These are phyloP conservation scores for Yarrowia sp. DNA, from an alignment of 805 yeast species.

Conservation along the genomic window DNA sequence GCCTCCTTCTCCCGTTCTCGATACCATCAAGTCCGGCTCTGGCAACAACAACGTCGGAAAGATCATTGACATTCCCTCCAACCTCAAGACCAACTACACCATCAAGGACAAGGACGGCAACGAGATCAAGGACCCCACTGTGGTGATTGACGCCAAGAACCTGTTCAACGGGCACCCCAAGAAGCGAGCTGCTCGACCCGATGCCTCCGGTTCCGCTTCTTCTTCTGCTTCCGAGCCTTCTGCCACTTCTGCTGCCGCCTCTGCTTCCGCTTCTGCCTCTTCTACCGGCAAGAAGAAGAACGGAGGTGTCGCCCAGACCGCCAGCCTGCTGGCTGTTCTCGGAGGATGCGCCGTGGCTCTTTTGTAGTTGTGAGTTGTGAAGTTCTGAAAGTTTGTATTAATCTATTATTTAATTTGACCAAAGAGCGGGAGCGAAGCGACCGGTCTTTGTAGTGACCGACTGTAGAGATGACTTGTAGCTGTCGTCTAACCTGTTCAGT, in stretches of 20 bases:
- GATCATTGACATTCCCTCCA: slow-evolving; percentile 35
- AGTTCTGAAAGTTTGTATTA: too few relatives aligned
- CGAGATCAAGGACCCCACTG: slow-evolving; percentile 33
- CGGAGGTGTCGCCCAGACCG: slow-evolving; percentile 29
- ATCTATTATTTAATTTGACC: neutral
- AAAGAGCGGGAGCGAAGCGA: neutral
- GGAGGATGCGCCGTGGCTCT: slow-evolving; percentile 8
- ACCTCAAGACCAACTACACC: slow-evolving; percentile 35
- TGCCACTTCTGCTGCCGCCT: slow-evolving; percentile 29
- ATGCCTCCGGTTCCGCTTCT: slow-evolving; percentile 27
- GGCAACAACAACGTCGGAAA: slow-evolving; percentile 43
- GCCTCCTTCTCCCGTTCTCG: slow-evolving; percentile 41
- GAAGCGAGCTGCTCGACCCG: slow-evolving; percentile 21
- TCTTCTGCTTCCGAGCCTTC: slow-evolving; percentile 29
- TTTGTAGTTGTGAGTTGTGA: neutral
- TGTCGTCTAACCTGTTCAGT: too few relatives aligned
- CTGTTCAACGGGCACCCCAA: slow-evolving; percentile 34
- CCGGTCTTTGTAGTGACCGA: neutral
- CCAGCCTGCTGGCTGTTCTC: neutral
- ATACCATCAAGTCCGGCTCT: slow-evolving; percentile 41
- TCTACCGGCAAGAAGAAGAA: slow-evolving; percentile 28
- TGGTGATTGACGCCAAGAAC: slow-evolving; percentile 32
- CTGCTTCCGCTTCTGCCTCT: slow-evolving; percentile 30
- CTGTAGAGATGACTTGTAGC: too few relatives aligned
- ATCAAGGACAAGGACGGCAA: slow-evolving; percentile 38